phyloP scores from a whole-genome alignment of 2,329 filamentous ascomycete species.

The Talaromyces piceae region DNA sequence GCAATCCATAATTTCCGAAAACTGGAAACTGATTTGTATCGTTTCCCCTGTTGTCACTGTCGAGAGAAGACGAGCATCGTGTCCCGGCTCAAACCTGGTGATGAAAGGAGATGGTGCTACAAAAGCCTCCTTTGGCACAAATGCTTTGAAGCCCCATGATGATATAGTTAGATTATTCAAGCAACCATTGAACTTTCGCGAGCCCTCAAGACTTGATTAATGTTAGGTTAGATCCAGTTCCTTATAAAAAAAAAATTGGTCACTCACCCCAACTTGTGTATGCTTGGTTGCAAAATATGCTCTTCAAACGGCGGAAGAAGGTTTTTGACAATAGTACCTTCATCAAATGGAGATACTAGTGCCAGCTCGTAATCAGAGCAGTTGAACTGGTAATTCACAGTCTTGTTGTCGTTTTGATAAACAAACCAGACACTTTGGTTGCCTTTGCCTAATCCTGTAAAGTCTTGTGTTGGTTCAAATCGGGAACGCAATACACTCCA shows the following conservation, averaged over 20 bases:
- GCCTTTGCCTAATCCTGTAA: constrained; percentile 24
- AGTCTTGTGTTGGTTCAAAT: constrained; percentile 41
- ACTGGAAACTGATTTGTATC: constrained; percentile 45
- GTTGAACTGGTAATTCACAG: constrained; percentile 46
- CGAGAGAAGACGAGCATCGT: constrained; percentile 47
- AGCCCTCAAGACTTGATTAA: constrained; percentile 29
- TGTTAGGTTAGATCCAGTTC: background rate
- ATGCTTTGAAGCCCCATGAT: constrained; percentile 49
- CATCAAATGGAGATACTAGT: constrained; percentile 47
- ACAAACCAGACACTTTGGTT: constrained; percentile 33
- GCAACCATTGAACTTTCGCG: constrained; percentile 44
- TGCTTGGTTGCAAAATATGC: constrained; percentile 39
- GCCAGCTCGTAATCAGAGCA: constrained; percentile 38
- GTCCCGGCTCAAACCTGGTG: constrained; percentile 50
- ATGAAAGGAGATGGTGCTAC: constrained; percentile 44
- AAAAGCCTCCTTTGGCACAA: constrained; percentile 45
- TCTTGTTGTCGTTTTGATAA: constrained; percentile 33
- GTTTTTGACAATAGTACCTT: constrained; percentile 47
- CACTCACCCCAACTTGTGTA: constrained; percentile 29
- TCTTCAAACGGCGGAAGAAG: constrained; percentile 52
- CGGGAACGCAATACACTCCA: constrained; percentile 48
- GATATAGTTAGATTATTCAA: constrained; percentile 42
- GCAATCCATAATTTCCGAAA: constrained; percentile 52
- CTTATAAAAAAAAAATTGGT: background rate
- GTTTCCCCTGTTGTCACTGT: constrained; percentile 30